These are phyloP conservation scores for Coemansia erecta DNA, from an alignment of 192 early-diverging fungal species.

Conservation along the genomic window DNA sequence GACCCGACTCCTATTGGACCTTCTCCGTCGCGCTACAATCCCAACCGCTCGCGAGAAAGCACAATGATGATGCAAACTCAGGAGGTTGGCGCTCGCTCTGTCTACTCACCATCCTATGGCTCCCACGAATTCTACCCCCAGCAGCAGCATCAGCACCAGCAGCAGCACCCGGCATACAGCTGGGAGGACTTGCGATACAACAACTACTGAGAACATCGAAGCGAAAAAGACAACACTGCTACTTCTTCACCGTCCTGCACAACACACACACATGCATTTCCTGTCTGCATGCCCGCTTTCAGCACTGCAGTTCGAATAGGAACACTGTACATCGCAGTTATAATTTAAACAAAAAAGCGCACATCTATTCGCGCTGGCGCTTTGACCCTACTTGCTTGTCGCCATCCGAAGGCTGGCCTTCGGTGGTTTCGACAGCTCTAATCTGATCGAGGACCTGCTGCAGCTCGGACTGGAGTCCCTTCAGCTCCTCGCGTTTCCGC, in stretches of 20 bases:
- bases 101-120: slow-evolving; percentile 1
- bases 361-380: slow-evolving; percentile 37
- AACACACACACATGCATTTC: no score
- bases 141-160: slow-evolving; percentile 10
- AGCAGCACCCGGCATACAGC: slow-evolving; percentile 14
- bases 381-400: slow-evolving; percentile 16
- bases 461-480: slow-evolving; percentile 58
- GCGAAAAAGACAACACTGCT: no score
- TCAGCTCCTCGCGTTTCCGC: slow-evolving; percentile 61
- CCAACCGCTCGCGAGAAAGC: background rate
- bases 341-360: no score
- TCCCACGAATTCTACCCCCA: background rate
- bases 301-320: no score
- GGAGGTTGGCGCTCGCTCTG: background rate
- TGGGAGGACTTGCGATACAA: slow-evolving; percentile 30
- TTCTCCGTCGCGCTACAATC: slow-evolving; percentile 1
- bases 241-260: no score
- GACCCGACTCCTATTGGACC: slow-evolving; percentile 2
- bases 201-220: background rate
- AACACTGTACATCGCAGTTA: no score
- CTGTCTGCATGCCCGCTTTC: no score
- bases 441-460: slow-evolving; percentile 61
- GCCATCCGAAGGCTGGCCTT: background rate
- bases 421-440: slow-evolving; percentile 3
- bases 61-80: slow-evolving; percentile 1